Base-by-base conservation (phyloP, 192 early-diverging fungal species). In the Linderina pennispora region DNA sequence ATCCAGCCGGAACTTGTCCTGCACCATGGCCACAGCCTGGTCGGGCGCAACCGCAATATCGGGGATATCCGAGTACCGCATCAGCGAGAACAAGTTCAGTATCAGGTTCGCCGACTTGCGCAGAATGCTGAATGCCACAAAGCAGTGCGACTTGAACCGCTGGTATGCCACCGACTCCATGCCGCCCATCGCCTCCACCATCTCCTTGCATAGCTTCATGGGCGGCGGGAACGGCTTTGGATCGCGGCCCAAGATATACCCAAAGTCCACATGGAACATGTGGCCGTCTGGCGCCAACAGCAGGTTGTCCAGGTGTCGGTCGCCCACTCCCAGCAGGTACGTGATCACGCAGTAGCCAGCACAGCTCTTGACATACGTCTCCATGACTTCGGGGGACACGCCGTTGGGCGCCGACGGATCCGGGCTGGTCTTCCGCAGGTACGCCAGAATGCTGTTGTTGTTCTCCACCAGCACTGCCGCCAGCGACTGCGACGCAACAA, bases 191-290 rank as follows among this genome's bases (percentile, higher is more conserved):
- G 89, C 94, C 55, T 99, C 97, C 5, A 99, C 91, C 97, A 99
- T 99, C 77, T 99, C 97, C 54, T 94, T 95, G 56, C 89, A 94
- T 24, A 99, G 81, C 65, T 99, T 99, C 94, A 99, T 99, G 1
- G 97, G 97, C 10, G 97, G 95, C 26, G 97, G 97, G 76, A 99
- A 99, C 4, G 97, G 97, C 58, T 99, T 99, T 1, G 97, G 97
- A 48, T 99, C 97, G 37, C 97, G 80, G 4, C 97, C 97, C 6
- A 99, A 79, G 28, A 99, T 98, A 61, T 91, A 99, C 13, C 94
- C 92, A 79, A 97, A 99, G 64, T 99, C 97, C 17, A 99, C 88
- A 60, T 99, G 97, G 66, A 99, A 97, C 33, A 99, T 62, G 45
- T 48, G 78, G 70, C 93, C 95, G 34, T 84, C 75, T 24, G 83